Conservation (phyloP, 2,329 filamentous ascomycete species). For the Cordyceps javanica region DNA sequence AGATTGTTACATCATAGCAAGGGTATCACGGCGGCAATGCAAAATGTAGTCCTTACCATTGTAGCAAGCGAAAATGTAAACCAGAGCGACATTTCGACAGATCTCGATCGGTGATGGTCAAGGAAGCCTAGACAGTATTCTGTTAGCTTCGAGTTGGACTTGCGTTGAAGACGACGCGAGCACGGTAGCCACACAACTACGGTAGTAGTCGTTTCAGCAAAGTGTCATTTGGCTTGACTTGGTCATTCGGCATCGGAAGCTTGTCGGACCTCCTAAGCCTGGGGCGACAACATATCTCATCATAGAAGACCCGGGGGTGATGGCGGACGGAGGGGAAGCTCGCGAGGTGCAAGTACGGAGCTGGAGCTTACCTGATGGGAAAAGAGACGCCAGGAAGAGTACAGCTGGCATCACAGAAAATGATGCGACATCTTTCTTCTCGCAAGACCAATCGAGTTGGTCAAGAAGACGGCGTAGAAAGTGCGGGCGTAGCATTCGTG, state of each 20-base stretch:
- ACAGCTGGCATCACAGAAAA: neutral
- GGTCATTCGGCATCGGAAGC: constrained; percentile 44
- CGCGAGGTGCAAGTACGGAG: neutral
- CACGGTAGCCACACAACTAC: constrained; percentile 4
- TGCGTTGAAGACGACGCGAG: neutral
- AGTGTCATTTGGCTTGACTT: constrained; percentile 52
- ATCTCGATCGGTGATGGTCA: neutral
- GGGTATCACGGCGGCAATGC: neutral
- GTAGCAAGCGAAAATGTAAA: constrained; percentile 12
- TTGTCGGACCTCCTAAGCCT: constrained; percentile 43
- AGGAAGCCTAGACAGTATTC: neutral
- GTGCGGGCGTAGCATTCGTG: neutral
- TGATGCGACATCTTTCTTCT: neutral
- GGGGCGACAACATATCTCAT: constrained; percentile 45
- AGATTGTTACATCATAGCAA: constrained; percentile 57
- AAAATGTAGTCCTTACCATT: constrained; percentile 23
- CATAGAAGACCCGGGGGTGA: constrained; percentile 24
- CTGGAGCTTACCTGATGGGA: neutral
- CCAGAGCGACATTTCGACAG: neutral
- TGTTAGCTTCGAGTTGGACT: neutral
- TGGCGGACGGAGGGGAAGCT: neutral
- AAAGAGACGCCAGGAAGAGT: neutral
- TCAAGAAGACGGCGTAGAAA: neutral
- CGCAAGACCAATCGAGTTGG: neutral
- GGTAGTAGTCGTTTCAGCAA: constrained; percentile 30